Evolutionary conservation across 2,329 filamentous ascomycete genomes (phyloP), one percentile per base, ranked within the genome.

Genomic region (Rasamsonia emersonii): DNA sequence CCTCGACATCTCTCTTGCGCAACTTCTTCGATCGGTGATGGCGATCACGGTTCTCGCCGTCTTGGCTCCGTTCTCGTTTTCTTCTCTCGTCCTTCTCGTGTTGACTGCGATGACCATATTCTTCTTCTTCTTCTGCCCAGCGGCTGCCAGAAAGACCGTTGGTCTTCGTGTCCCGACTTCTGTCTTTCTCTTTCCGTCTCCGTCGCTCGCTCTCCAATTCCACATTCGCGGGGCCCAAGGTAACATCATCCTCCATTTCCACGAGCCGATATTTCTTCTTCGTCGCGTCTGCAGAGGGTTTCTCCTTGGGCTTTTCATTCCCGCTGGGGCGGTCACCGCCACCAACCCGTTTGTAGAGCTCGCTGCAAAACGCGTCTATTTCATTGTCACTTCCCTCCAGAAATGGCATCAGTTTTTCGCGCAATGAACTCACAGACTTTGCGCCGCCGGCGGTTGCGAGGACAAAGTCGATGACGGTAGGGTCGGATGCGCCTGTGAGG

Each of bases 381-480:
- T 70, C 67, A 16, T 54, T 51, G 11, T 62, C 52, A 23, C 53
- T 52, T n/a, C 61, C 64, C 34, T 74, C 71, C 13, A 75, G 56
- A 47, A 75, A 73, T 21, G 58, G 53, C 8, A 58, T 53, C 5
- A 75, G 62, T 42, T 71, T 71, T 40, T 70, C 68, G 40, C 64
- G 55, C 21, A 75, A 54, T 16, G 62, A 54, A 4, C 51, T 50
- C 5, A 62, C 49, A 2, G 67, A 70, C 44, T 68, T 71, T 25
- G 66, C 62, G 14, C 63, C 61, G 42, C 56, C 58, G 7, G 71
- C 70, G 10, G 70, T 72, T 25, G 68, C 67, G 33, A 72, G 62
- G 15, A 75, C 62, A 43, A 74, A 75, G 53, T 75, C 71, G 39
- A 75, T 55, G 30, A 71, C 60, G 31, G 71, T 73, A 20, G 65